Evolutionary conservation across 805 yeast species (phyloP), one percentile per base, ranked within the genome.

Genomic region (Ogataea philodendri): DNA sequence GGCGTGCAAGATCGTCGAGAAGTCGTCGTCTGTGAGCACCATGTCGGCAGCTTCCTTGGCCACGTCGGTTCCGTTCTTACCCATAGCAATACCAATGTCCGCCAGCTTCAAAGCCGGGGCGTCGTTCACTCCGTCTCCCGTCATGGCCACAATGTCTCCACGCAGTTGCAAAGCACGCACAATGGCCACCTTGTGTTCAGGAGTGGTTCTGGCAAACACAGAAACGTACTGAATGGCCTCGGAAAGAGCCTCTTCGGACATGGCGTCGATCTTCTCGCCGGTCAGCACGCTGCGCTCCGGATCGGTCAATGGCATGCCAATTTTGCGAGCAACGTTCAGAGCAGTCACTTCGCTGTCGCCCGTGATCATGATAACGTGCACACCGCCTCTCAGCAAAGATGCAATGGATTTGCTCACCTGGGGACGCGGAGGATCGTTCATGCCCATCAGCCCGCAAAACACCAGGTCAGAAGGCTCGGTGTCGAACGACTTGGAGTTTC

Each of bases 91-190:
- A 54, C 97, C 97, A 50, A 89, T 89, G 63, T 89, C 96, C 3
- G 97, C 97, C 49, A 89, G 70, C 58, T 90, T 89, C 51, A 90
- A 71, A 5, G 97, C 97, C n/a, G 97, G 97, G 0, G 97, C 97
- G 68, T 89, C 97, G 60, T 89, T 89, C 9, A 90, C 96, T 64
- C 97, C 97, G 63, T 89, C 97, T 50, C 98, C 98, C n/a, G 97
- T 89, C 96, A 90, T 89, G 15, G 97, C 98, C 34, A 90, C 97
- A 44, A 90, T 80, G 59, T 90, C 95, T 33, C 96, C 96, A 57
- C 95, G 75, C 58, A 76, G 74, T 59, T 89, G 95, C 45, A 89
- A 69, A 0, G 96, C 96, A 54, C 84, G 78, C 21, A 89, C 95
- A 60, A 89, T 89, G 42, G 84, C 73, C 44, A 89, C 81, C 57